A percentile compares a stretch with the other conserved stretches of the same genome.
These are phyloP conservation scores for Sporothrix brasiliensis DNA, from an alignment of 2,329 filamentous ascomycete genomes.

Conservation along the genomic window DNA sequence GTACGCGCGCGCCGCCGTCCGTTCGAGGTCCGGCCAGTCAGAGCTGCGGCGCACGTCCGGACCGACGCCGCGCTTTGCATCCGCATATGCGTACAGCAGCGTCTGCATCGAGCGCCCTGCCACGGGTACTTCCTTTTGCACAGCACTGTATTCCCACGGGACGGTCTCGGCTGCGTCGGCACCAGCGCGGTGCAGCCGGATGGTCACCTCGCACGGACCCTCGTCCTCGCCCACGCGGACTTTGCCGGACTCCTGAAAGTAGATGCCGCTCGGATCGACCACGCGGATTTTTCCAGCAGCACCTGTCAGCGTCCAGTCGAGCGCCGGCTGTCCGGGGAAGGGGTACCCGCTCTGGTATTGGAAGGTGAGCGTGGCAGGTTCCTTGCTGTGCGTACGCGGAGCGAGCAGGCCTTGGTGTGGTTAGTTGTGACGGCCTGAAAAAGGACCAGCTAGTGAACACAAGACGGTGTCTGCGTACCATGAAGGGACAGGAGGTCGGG, in stretches of 20 bases:
- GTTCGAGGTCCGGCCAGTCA: not conserved
- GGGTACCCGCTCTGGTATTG: conserved; percentile 53
- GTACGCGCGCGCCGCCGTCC: not conserved
- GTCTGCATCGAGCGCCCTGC: not conserved
- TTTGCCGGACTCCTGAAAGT: not conserved
- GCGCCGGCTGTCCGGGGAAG: conserved; percentile 45
- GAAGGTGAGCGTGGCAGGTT: conserved; percentile 43
- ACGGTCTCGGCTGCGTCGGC: not conserved
- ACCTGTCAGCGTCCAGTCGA: not conserved
- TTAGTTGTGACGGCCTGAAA: not conserved
- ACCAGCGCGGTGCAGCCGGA: not conserved
- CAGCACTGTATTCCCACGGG: not conserved
- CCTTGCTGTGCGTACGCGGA: conserved; percentile 36
- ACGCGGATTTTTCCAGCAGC: not conserved
- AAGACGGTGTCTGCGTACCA: not conserved
- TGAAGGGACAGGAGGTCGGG: not conserved
- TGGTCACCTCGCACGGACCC: not conserved
- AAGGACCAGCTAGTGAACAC: no score
- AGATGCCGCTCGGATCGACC: not conserved
- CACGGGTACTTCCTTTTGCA: not conserved
- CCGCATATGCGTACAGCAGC: not conserved
- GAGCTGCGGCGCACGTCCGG: no score
- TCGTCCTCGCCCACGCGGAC: no score
- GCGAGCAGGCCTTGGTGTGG: not conserved
- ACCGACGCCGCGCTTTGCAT: not conserved